Evolutionary conservation across 129 eudicot genomes (phyloP).

Genomic region (Ambrosia trifida): DNA sequence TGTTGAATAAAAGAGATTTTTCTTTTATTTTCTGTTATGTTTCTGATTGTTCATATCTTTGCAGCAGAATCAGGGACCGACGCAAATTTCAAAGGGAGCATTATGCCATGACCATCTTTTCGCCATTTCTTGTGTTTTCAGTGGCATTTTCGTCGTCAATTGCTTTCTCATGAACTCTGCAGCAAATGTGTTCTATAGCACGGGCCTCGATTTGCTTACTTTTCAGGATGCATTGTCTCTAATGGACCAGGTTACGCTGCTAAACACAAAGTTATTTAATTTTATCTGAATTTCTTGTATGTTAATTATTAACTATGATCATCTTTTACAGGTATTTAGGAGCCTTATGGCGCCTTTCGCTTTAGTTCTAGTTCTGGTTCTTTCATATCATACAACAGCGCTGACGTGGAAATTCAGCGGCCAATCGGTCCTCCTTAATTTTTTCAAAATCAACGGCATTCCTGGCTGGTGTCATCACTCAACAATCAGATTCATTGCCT

Average conservation of each 20-base stretch:
- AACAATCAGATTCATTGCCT: constrained; percentile 62
- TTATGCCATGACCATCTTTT: constrained; percentile 69
- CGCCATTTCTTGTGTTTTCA: constrained; percentile 60
- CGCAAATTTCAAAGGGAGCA: constrained; percentile 49
- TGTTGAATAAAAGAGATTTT: neutral
- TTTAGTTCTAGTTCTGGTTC: constrained; percentile 54
- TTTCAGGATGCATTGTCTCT: constrained; percentile 80
- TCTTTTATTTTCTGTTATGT: neutral
- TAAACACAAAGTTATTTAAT: neutral
- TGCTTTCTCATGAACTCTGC: constrained; percentile 76
- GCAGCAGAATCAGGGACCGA: constrained; percentile 62
- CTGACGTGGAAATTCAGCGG: constrained; percentile 72
- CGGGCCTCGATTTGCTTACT: constrained; percentile 70
- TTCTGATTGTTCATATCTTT: constrained; percentile 9
- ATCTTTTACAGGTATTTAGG: constrained; percentile 58
- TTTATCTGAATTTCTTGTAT: neutral
- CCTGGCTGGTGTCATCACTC: constrained; percentile 93
- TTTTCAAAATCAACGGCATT: constrained; percentile 61
- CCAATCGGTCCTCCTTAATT: constrained; percentile 56
- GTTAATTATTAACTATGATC: constrained; percentile 3
- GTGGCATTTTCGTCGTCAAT: constrained; percentile 77
- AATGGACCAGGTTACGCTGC: constrained; percentile 70
- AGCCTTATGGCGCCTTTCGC: constrained; percentile 60
- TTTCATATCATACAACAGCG: constrained; percentile 69
- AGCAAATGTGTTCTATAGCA: constrained; percentile 67